These are phyloP conservation scores for Amaranthus cruentus DNA, from an alignment of 148 eudicot species.

Conservation along the genomic window DNA sequence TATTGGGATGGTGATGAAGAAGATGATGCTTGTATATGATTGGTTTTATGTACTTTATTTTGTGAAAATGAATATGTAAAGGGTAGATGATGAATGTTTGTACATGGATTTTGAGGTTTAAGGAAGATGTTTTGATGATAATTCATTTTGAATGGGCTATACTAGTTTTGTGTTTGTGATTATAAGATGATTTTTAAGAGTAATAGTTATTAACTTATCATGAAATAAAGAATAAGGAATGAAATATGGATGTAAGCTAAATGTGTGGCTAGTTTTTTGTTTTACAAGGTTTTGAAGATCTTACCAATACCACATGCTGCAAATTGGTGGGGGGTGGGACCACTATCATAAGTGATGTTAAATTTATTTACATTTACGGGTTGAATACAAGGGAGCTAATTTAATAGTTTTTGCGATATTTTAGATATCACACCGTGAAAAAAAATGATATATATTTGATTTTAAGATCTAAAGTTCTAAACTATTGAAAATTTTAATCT, in stretches of 20 bases:
- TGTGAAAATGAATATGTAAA: slow-evolving; percentile 16
- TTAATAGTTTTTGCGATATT: too few relatives aligned
- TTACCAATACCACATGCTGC: slow-evolving; percentile 16
- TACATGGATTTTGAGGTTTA: slow-evolving; percentile 39
- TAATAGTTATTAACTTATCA: background rate
- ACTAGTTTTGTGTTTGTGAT: background rate
- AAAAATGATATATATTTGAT: too few relatives aligned
- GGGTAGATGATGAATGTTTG: slow-evolving; percentile 13
- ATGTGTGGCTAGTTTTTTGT: slow-evolving; percentile 22
- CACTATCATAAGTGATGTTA: too few relatives aligned
- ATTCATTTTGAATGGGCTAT: slow-evolving; percentile 30
- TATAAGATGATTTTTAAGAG: background rate
- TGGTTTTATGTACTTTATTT: slow-evolving; percentile 27
- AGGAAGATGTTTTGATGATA: slow-evolving; percentile 29
- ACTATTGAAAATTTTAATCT: too few relatives aligned
- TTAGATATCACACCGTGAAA: too few relatives aligned
- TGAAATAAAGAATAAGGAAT: too few relatives aligned
- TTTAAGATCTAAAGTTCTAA: too few relatives aligned
- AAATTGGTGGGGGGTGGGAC: background rate
- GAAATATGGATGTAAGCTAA: background rate
- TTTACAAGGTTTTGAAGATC: background rate
- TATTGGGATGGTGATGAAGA: slow-evolving; percentile 24
- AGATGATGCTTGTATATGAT: slow-evolving; percentile 17
- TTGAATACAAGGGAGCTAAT: too few relatives aligned
- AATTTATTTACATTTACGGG: too few relatives aligned